A percentile compares a stretch with the other conserved stretches of the same genome.
Evolutionary conservation across 441 rosid species (phyloP).

Genomic region (Adansonia rubrostipa): DNA sequence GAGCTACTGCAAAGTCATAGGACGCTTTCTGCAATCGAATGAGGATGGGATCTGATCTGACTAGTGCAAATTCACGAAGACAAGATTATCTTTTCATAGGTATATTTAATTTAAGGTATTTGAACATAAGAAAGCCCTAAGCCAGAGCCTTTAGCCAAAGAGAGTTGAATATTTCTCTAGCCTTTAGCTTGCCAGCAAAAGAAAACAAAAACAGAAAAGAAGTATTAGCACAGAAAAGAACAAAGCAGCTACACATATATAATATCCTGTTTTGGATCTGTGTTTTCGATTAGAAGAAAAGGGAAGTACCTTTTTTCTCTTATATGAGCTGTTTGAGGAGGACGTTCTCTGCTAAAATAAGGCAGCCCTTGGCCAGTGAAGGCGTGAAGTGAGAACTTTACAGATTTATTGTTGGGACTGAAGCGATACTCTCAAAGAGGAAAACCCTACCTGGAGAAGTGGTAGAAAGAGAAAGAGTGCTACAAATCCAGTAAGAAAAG

Average conservation of each 20-base stretch:
- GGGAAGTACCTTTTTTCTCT: constrained; percentile 47
- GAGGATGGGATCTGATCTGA: constrained; percentile 42
- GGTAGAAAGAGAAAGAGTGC: constrained; percentile 29
- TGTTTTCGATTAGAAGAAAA: constrained; percentile 50
- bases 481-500: constrained; percentile 32
- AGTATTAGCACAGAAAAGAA: constrained; percentile 32
- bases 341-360: constrained; percentile 5
- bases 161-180: constrained; percentile 35
- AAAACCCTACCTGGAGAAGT: constrained; percentile 36
- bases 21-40: constrained; percentile 30
- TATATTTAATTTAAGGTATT: constrained; percentile 16
- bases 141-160: constrained; percentile 40
- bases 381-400: constrained; percentile 24
- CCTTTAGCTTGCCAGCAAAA: constrained; percentile 33
- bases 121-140: constrained; percentile 47
- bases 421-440: constrained; percentile 23
- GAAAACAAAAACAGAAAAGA: constrained; percentile 26
- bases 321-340: constrained; percentile 24
- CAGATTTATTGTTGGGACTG: constrained; percentile 26
- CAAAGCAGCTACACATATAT: constrained; percentile 25
- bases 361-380: constrained; percentile 25
- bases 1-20: background rate
- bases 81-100: constrained; percentile 11
- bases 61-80: constrained; percentile 39
- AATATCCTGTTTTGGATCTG: constrained; percentile 47